Conservation (phyloP, 2,329 filamentous ascomycete genomes). For the Neonectria punicea region DNA sequence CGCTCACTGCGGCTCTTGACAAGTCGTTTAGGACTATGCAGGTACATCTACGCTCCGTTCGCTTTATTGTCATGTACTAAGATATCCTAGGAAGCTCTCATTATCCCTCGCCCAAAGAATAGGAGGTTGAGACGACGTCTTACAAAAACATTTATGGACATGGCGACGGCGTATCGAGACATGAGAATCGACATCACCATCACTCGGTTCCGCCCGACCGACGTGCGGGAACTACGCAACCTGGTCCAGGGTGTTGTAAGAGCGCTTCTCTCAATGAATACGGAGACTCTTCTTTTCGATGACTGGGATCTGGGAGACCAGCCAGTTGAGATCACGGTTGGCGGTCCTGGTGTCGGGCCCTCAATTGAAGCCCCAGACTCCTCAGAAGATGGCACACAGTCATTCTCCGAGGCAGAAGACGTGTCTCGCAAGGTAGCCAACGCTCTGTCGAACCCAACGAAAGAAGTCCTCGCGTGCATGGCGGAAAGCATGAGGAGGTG, state of each 20-base stretch:
- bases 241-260: slow-evolving; percentile 65
- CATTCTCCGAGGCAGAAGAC: slow-evolving; percentile 26
- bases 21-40: slow-evolving; percentile 59
- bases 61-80: not conserved
- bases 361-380: not conserved
- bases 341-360: slow-evolving; percentile 12
- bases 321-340: slow-evolving; percentile 30
- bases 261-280: slow-evolving; percentile 62
- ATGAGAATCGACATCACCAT: slow-evolving; percentile 67
- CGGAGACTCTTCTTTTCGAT: slow-evolving; percentile 59
- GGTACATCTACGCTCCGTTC: slow-evolving; percentile 42
- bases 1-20: slow-evolving; percentile 60
- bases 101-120: slow-evolving; percentile 45
- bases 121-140: slow-evolving; percentile 54
- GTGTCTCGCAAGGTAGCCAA: slow-evolving; percentile 38
- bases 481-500: slow-evolving; percentile 55
- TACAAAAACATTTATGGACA: slow-evolving; percentile 62
- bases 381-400: slow-evolving; percentile 17
- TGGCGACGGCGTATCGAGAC: slow-evolving; percentile 67
- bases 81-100: slow-evolving; percentile 44
- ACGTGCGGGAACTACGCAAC: slow-evolving; percentile 63
- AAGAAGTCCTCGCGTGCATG: slow-evolving; percentile 59
- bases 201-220: slow-evolving; percentile 61
- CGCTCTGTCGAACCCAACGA: slow-evolving; percentile 57
- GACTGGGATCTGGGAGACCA: slow-evolving; percentile 30